Evolutionary conservation across 2,329 filamentous ascomycete genomes (phyloP), one percentile per base, ranked within the genome.

Genomic region (Exophiala sp.): DNA sequence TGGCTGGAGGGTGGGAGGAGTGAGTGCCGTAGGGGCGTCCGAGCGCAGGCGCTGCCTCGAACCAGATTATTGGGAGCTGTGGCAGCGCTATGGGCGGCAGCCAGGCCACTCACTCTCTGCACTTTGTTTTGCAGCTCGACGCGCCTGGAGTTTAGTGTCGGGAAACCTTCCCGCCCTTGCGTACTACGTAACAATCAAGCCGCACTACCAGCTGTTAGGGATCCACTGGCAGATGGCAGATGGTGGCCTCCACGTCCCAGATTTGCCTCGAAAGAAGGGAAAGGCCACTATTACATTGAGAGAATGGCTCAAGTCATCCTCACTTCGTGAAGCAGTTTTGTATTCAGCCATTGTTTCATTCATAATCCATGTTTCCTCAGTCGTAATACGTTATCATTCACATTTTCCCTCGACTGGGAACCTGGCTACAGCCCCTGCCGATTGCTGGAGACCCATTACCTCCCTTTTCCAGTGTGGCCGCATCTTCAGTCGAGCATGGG

Each of bases 401-500:
- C 3, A 3, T 7, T 13, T 27, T 32, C 7, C 29, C 3, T 32
- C 29, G 8, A 13, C 11, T n/a, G 29, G 6, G 7, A n/a, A n/a
- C 6, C 3, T n/a, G 7, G 3, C 29, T 32, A 3, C 29, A 32
- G 7, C 29, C 29, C 8, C 29, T 32, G 29, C 3, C 29, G 29
- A n/a, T 9, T 13, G 29, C 29, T 32, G 29, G n/a, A n/a, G 7
- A 32, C 29, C 11, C 3, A 13, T 29, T 37, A 21, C 40, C 19
- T 46, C 42, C 32, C n/a, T 23, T 45, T 42, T 21, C 24, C 39
- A 35, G 21, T 24, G 3, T 37, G 14, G 22, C 34, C 19, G 27
- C n/a, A 34, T 40, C 23, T 16, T 23, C 21, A 10, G 37, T 32
- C 18, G 45, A 53, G 34, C 45, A 54, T 51, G 54, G 54, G 21